Evolutionary conservation across 345 rosid species (phyloP), one percentile per base, ranked within the genome.

Genomic region (Rhodomyrtus tomentosa): DNA sequence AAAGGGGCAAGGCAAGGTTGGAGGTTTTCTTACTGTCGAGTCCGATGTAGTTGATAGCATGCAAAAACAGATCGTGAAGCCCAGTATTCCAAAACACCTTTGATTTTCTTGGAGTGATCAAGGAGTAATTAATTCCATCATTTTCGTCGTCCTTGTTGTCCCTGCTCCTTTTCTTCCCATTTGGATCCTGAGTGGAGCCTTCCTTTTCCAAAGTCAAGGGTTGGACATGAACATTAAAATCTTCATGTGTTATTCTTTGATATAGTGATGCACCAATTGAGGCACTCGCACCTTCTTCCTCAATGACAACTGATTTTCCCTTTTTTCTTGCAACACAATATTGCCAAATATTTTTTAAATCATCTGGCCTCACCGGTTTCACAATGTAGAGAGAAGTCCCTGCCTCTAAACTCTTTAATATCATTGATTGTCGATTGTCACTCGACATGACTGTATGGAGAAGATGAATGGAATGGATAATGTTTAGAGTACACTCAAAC

Each of bases 31-130:
- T 93, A 95, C 98, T 95, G 5, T 92, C 96, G 2, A 91, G 89
- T 54, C 94, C 94, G 12, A 94, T 58, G n/a, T 90, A 91, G 84
- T 58, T 88, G 10, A 95, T 84, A 81, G 98, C 98, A 25, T 88
- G 91, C 84, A 94, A 85, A 85, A 95, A 95, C 10, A 85, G 91
- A 76, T 88, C 86, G 55, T 95, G 98, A 73, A 95, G 98, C 10
- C 87, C 42, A 82, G 85, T 87, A 1, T 93, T 90, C 98, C 98
- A 94, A n/a, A 82, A 82, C 36, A 95, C 87, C 92, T 93, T 93
- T 9, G 87, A 51, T 89, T 91, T 95, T 85, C 90, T 93, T 16
- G 55, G n/a, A 20, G 81, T 68, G 25, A 1, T 48, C 22, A 21
- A 12, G 12, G 62, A 21, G 55, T 50, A 32, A 14, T 54, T 38